Evolutionary conservation across 2,329 filamentous ascomycete species (phyloP).

Genomic region (Ceratocystis cacaofunesta): DNA sequence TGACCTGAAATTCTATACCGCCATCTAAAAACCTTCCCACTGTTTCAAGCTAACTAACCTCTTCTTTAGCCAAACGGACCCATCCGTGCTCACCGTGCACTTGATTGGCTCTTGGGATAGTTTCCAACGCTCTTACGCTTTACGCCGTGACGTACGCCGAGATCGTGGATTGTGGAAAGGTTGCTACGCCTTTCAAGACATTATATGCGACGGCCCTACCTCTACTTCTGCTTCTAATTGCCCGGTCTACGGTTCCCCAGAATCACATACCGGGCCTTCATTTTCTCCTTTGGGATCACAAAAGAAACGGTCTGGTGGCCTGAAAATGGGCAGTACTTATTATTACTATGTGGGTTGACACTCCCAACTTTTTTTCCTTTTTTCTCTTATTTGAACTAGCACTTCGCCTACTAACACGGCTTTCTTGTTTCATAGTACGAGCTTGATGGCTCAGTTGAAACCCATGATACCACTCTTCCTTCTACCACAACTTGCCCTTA

Average conservation of each 20-base stretch:
- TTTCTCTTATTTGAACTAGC: background rate
- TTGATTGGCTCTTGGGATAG: constrained; percentile 93
- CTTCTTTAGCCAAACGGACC: constrained; percentile 38
- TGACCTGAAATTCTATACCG: background rate
- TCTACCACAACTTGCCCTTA: constrained; percentile 70
- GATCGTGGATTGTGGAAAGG: constrained; percentile 70
- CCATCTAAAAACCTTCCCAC: background rate
- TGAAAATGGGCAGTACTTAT: constrained; percentile 86
- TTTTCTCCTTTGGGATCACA: background rate
- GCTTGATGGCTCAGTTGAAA: constrained; percentile 62
- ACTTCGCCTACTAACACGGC: background rate
- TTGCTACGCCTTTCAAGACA: constrained; percentile 73
- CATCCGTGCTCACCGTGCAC: constrained; percentile 53
- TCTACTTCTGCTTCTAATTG: background rate
- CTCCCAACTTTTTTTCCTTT: constrained; percentile 8
- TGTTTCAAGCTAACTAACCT: background rate
- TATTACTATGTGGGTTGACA: constrained; percentile 72
- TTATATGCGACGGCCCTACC: constrained; percentile 53
- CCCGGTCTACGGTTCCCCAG: background rate
- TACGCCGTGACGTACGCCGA: constrained; percentile 65
- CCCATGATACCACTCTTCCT: constrained; percentile 55
- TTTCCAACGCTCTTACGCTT: constrained; percentile 61
- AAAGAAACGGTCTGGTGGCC: constrained; percentile 43
- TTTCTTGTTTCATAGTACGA: constrained; percentile 48
- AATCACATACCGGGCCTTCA: background rate